phyloP scores from a whole-genome alignment of 2,329 filamentous ascomycete genomes.

The Davidsoniella australis region DNA sequence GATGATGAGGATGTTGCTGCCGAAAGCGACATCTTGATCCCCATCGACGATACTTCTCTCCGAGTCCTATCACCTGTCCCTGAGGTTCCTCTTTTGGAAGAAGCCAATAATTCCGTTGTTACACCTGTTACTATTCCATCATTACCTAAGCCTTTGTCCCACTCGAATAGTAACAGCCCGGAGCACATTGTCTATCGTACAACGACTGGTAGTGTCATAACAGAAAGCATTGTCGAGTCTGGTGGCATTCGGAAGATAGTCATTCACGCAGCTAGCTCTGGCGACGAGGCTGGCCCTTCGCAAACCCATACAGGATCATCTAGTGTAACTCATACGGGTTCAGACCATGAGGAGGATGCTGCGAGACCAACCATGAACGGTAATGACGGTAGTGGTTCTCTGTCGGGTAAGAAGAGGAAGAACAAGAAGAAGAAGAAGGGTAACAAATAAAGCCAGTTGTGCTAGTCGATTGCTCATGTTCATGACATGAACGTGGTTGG shows the following conservation, averaged over 20 bases:
- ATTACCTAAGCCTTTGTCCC: not conserved
- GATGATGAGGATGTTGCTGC: not conserved
- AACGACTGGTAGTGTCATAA: constrained; percentile 59
- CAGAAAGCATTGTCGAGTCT: constrained; percentile 58
- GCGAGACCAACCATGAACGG: not conserved
- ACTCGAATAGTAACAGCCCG: not conserved
- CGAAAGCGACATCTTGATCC: not conserved
- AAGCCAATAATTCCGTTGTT: not conserved
- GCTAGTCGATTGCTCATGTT: not conserved
- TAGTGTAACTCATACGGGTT: not conserved
- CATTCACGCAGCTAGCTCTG: constrained; percentile 27
- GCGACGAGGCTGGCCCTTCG: constrained; percentile 17
- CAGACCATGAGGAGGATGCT: not conserved
- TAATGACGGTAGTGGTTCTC: not conserved
- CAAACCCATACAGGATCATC: not conserved
- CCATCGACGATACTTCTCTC: not conserved
- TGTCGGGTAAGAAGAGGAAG: constrained; percentile 11
- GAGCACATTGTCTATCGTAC: constrained; percentile 20
- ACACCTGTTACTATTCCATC: not conserved
- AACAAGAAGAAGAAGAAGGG: constrained; percentile 13
- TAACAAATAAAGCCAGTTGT: constrained; percentile 3
- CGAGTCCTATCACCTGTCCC: not conserved
- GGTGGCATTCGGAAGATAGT: constrained; percentile 62
- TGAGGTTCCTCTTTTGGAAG: not conserved
- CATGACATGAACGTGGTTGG: too few species aligned